Evolutionary conservation across 768 basidiomycete species (phyloP), one percentile per base, ranked within the genome.

Genomic region (Podaxis rugospora): DNA sequence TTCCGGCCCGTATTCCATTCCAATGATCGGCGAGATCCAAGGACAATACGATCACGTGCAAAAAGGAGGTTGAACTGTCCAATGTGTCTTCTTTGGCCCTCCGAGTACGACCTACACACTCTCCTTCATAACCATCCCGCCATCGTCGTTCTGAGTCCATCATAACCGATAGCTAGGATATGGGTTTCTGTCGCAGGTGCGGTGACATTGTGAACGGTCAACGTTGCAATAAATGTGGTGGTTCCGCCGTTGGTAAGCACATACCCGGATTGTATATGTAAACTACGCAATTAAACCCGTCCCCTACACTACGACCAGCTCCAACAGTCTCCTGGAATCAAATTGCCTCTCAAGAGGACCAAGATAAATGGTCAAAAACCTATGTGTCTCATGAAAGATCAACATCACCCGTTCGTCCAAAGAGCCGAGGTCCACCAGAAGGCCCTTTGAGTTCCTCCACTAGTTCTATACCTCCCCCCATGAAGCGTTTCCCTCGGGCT

Each of bases 111-210:
- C 18, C 60, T n/a, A 18, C 40, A 28, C 36, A 18, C 59, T 2
- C 32, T 57, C 28, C 56, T 16, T 44, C 36, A 37, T 51, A 35
- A 21, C 47, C 23, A 32, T 18, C 28, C 32, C 28, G n/a, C 25
- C 55, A n/a, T 37, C 23, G 23, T 7, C 9, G 16, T 7, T 28
- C 7, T 28, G 42, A n/a, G 14, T 14, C 9, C 14, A 21, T n/a
- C 7, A 14, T 18, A 25, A 14, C 13, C 18, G 7, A 21, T 21
- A 37, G 27, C 27, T 40, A 16, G 18, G 39, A 55, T 23, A 93
- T 93, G 92, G 89, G 88, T 23, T 93, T 93, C 68, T 94, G 92
- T 76, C 82, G 89, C 62, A 80, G 90, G 70, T 94, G 92, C 68
- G 92, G 92, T 60, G 89, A 93, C 64, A 92, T 94, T 61, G 90